Evolutionary conservation across 805 yeast genomes (phyloP).

Genomic region (Pichia paraexigua): DNA sequence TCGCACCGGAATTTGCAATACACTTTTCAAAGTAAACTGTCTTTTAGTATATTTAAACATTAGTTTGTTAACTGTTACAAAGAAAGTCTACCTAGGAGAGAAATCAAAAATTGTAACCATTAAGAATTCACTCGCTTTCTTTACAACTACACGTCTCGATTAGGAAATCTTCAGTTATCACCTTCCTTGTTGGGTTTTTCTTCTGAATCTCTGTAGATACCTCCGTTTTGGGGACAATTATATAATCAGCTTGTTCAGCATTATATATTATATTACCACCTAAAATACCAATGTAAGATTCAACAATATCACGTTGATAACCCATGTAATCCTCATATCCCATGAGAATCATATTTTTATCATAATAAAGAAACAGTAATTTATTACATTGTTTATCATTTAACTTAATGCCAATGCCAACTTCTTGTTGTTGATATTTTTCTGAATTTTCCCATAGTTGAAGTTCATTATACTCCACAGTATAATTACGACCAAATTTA

Average conservation of each 20-base stretch:
- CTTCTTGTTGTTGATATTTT: not conserved
- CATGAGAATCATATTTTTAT: not conserved
- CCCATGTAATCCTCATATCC: not conserved
- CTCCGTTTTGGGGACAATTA: not conserved
- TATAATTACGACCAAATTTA: slow-evolving; percentile 54
- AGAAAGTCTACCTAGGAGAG: not conserved
- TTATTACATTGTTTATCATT: not conserved
- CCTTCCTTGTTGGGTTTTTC: not conserved
- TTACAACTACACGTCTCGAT: not conserved
- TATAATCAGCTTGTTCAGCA: not conserved
- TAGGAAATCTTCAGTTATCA: not conserved
- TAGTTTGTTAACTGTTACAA: not conserved
- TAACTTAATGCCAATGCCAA: not conserved
- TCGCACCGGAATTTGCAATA: not conserved
- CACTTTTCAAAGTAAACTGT: not conserved
- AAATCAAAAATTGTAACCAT: not conserved
- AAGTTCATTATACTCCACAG: slow-evolving; percentile 5
- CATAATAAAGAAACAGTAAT: not conserved
- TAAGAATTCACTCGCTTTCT: not conserved
- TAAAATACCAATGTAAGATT: not conserved
- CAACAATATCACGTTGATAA: not conserved
- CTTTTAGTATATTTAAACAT: not conserved
- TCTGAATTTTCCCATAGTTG: slow-evolving; percentile 4
- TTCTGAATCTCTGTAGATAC: not conserved
- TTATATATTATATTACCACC: slow-evolving; percentile 5